These are phyloP conservation scores for Sporothrix inflata DNA, from an alignment of 2,329 filamentous ascomycete genomes.

Conservation along the genomic window DNA sequence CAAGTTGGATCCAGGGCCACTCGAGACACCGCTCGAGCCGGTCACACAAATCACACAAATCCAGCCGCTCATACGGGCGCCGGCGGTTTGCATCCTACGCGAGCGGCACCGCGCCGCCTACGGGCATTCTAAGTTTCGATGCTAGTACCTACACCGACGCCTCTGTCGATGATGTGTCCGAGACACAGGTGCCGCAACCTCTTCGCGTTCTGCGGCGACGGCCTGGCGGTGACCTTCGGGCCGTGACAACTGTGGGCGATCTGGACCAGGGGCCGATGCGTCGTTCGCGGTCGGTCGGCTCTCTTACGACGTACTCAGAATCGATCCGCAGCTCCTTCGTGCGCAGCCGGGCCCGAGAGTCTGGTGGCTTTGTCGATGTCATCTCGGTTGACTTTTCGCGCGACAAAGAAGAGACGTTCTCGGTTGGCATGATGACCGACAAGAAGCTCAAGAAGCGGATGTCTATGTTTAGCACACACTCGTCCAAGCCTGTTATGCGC, in stretches of 20 bases:
- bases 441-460: slow-evolving; percentile 49
- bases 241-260: slow-evolving; percentile 67
- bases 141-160: slow-evolving; percentile 59
- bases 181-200: slow-evolving; percentile 54
- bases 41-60: slow-evolving; percentile 51
- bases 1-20: slow-evolving; percentile 46
- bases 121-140: slow-evolving; percentile 63
- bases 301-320: slow-evolving; percentile 62
- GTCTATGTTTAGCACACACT: slow-evolving; percentile 64
- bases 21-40: slow-evolving; percentile 52
- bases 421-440: slow-evolving; percentile 60
- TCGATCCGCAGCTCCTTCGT: slow-evolving; percentile 63
- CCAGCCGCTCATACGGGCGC: slow-evolving; percentile 55
- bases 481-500: slow-evolving; percentile 65
- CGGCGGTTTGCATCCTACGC: slow-evolving; percentile 64
- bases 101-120: slow-evolving; percentile 55
- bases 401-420: slow-evolving; percentile 53
- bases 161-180: slow-evolving; percentile 54
- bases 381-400: slow-evolving; percentile 45
- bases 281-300: slow-evolving; percentile 61
- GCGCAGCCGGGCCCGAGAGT: slow-evolving; percentile 46
- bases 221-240: slow-evolving; percentile 75
- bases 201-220: slow-evolving; percentile 68
- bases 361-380: slow-evolving; percentile 50
- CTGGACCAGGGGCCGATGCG: slow-evolving; percentile 55